Evolutionary conservation across 129 eudicot genomes (phyloP), one percentile per base, ranked within the genome.

Genomic region (Calendula officinalis): DNA sequence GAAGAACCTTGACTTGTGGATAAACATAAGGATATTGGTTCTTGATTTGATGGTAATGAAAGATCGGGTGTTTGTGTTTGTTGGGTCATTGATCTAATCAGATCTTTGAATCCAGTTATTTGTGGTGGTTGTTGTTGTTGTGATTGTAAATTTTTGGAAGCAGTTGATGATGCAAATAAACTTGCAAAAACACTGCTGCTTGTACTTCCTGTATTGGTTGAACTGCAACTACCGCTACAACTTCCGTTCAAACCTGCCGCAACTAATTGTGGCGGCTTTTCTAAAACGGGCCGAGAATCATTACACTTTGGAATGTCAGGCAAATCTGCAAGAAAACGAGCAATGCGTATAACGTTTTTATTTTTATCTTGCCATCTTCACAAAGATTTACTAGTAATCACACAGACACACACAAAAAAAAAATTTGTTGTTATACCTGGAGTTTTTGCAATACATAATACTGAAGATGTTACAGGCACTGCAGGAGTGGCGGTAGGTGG

Each of bases 151-250:
- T 49, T 81, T 64, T 76, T 77, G 4, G 94, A 76, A 60, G 85
- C 79, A 30, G 90, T 75, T 41, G 99, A 81, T 32, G 99, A 86
- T 50, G 95, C 85, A 80, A 88, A 94, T 16, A 89, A 63, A 76
- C 95, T 94, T 36, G 99, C 89, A 69, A 94, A 89, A 27, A 86
- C 95, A 62, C 67, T 77, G 71, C 88, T 86, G 75, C 82, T 86
- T 36, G 92, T 79, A 80, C 87, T 83, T 62, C 87, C 92, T 5
- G 70, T 77, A 70, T 84, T 81, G 71, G 85, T 70, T 33, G 96
- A 80, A 61, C 78, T 74, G 81, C 80, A 72, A 51, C 78, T 83
- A 62, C 78, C 81, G 38, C 75, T 71, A 74, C 88, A 75, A 74
- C 84, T 74, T 64, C 80, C 81, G 5, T 72, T 78, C 40, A 76